Percentiles rank a stretch among this genome's conserved stretches.
Evolutionary conservation across 148 eudicot species (phyloP).

Genomic region (Cornus controversa): DNA sequence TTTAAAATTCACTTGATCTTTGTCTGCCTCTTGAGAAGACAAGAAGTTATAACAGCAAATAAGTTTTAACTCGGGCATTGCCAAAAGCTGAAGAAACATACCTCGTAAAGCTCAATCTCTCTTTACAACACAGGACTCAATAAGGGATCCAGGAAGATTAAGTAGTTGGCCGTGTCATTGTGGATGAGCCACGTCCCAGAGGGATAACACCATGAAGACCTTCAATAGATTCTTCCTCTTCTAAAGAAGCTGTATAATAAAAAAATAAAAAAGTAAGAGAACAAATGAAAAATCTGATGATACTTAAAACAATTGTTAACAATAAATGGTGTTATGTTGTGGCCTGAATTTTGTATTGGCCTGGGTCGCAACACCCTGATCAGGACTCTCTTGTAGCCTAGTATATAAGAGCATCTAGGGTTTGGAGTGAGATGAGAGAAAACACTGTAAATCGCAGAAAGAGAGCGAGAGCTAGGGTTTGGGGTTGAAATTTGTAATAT

Average conservation of each 20-base stretch:
- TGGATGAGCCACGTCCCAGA: constrained; percentile 75
- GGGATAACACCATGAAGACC: constrained; percentile 57
- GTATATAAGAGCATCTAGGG: too few relatives aligned
- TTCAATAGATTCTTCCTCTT: constrained; percentile 56
- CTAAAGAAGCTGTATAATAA: constrained; percentile 29
- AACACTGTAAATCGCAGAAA: too few relatives aligned
- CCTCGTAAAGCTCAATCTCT: constrained; percentile 14
- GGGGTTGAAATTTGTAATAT: too few relatives aligned
- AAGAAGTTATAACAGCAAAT: too few relatives aligned
- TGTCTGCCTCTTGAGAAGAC: not conserved
- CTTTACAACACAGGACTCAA: not conserved
- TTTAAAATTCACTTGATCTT: not conserved
- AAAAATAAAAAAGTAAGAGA: not conserved
- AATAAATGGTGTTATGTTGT: too few relatives aligned
- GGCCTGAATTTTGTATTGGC: too few relatives aligned
- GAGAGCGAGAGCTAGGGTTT: too few relatives aligned
- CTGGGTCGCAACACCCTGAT: too few relatives aligned
- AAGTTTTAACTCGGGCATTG: not conserved
- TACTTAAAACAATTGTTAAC: not conserved
- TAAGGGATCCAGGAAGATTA: constrained; percentile 16
- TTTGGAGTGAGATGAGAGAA: too few relatives aligned
- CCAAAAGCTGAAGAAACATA: constrained; percentile 6
- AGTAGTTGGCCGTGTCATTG: constrained; percentile 85
- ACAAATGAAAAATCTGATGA: not conserved
- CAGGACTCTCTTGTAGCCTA: too few relatives aligned